Base-by-base conservation (phyloP, 1,284 basidiomycete genomes). In the Ceraceosorus bombacis region DNA sequence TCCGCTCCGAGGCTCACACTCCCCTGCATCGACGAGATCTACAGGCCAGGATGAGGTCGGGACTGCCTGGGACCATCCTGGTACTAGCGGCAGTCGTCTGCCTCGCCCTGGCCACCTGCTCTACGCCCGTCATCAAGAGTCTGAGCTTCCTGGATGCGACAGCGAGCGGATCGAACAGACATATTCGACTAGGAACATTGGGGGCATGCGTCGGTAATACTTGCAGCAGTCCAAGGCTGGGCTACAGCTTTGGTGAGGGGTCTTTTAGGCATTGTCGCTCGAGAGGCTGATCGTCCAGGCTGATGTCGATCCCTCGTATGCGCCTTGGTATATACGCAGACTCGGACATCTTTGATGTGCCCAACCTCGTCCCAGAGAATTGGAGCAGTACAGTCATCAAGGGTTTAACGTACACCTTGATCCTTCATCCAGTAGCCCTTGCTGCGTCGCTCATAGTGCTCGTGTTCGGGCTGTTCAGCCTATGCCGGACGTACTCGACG, bases 361-460 rank as follows among this genome's bases (percentile, higher is more conserved):
- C 43, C 10, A 46, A 62, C 13, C 55, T 66, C 62, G 57, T 70
- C 55, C 51, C 58, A 9, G 60, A 59, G 27, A 65, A 62, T 27
- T 72, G 68, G 60, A 64, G 68, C 37, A 52, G 59, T 5, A 61
- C 64, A 36, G 59, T 72, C 56, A 65, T 74, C 63, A 71, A 73
- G 51, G 69, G 66, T 13, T 62, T 74, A 49, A 74, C 71, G 58
- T 74, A 74, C 61, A 67, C 69, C 10, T 65, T 74, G 51, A 56
- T 74, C 48, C 64, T 74, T 9, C 69, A 73, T 10, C 72, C 71
- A 2, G 39, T 60, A 15, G 61, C 69, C 0, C 64, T 70, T 38
- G 66, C 58, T 53, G 63, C 68, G 41, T 62, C 68, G 12, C 64
- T 62, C 27, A 57, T 69, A 27, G 56, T 67, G n/a, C 55, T 73